Percentiles rank a stretch among this genome's conserved stretches.
Conservation (phyloP, 108 stramenopile genomes). For the Discostella stelligeroides region DNA sequence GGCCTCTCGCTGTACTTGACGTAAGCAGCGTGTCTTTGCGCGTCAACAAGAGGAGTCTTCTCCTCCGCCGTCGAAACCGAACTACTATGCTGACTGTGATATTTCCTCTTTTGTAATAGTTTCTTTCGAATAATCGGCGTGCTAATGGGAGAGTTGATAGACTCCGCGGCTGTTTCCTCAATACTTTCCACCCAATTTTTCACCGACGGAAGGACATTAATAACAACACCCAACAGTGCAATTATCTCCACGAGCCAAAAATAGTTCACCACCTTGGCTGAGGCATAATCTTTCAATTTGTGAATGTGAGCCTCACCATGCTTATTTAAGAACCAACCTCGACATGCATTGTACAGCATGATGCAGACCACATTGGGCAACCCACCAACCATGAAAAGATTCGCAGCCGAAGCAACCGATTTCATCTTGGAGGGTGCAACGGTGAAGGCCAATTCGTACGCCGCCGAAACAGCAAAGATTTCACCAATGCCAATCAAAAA, state of each 20-base stretch:
- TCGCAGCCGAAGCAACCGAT: conserved; percentile 74
- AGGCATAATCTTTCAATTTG: conserved; percentile 66
- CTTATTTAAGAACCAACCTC: conserved; percentile 65
- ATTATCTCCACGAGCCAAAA: conserved; percentile 68
- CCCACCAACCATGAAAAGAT: conserved; percentile 84
- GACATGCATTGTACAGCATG: conserved; percentile 64
- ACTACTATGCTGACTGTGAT: conserved; percentile 28
- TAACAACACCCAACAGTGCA: conserved; percentile 63
- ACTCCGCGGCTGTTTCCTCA: conserved; percentile 66
- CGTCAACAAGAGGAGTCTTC: conserved; percentile 53
- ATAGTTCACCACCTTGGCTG: conserved; percentile 71
- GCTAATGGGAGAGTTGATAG: conserved; percentile 63
- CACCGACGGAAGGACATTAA: conserved; percentile 68
- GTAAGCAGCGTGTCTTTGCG: conserved; percentile 61
- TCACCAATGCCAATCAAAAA: conserved; percentile 85
- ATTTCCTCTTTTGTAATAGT: conserved; percentile 6
- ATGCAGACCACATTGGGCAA: conserved; percentile 84
- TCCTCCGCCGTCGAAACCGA: conserved; percentile 40
- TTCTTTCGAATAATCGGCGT: conserved; percentile 48
- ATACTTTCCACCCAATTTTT: conserved; percentile 61
- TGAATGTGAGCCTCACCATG: conserved; percentile 62
- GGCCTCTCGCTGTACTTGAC: conserved; percentile 73
- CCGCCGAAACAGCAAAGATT: conserved; percentile 84
- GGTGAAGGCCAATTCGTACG: conserved; percentile 87
- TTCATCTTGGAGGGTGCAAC: conserved; percentile 77